Percentiles rank a stretch among this genome's conserved stretches.
phyloP scores from a whole-genome alignment of 2,329 filamentous ascomycete species.

The Sporothrix luriei region DNA sequence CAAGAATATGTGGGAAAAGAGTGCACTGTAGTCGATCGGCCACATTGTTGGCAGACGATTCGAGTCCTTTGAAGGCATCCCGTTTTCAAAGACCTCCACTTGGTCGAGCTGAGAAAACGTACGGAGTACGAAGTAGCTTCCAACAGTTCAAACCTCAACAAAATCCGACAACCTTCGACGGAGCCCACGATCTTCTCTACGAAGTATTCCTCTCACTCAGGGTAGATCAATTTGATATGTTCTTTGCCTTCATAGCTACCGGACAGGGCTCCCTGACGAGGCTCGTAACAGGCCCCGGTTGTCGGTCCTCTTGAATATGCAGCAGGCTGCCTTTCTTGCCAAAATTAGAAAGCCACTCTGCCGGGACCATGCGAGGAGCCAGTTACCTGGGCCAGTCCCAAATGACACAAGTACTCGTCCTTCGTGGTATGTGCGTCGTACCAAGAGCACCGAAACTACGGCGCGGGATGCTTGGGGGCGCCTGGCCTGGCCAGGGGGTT shows the following conservation, averaged over 20 bases:
- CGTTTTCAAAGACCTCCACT: not conserved
- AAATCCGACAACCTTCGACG: too few relatives aligned
- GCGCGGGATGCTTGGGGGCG: not conserved
- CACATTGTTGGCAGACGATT: not conserved
- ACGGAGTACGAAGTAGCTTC: too few relatives aligned
- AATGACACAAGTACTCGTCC: constrained; percentile 18
- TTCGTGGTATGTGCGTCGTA: not conserved
- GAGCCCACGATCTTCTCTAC: too few relatives aligned
- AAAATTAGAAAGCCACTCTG: not conserved
- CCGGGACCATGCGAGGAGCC: not conserved
- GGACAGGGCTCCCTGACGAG: too few relatives aligned
- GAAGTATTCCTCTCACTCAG: too few relatives aligned
- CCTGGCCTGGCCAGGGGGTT: not conserved
- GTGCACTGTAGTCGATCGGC: too few relatives aligned
- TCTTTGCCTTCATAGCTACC: too few relatives aligned
- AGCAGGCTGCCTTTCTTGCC: not conserved
- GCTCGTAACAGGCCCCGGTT: not conserved
- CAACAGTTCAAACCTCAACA: too few relatives aligned
- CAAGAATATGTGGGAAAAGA: too few relatives aligned
- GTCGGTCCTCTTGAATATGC: not conserved
- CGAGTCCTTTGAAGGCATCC: not conserved
- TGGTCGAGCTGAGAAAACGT: too few relatives aligned
- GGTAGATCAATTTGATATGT: too few relatives aligned
- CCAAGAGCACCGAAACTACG: not conserved
- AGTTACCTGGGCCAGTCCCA: not conserved